Evolutionary conservation across 2,329 filamentous ascomycete genomes (phyloP).

Genomic region (Amphichorda felina): DNA sequence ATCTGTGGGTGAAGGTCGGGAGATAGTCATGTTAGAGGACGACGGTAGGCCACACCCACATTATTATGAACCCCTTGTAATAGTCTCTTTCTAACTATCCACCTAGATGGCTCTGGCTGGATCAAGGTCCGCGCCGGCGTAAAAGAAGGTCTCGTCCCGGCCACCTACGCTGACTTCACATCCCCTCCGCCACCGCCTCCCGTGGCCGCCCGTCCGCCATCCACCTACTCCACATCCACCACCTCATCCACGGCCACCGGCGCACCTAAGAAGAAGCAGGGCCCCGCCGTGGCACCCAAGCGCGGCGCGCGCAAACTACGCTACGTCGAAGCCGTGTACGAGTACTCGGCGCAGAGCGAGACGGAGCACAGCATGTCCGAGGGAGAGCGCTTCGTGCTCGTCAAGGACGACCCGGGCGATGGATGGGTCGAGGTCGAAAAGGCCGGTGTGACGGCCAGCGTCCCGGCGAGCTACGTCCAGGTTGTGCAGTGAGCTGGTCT

Average conservation of each 20-base stretch:
- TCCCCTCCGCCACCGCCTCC: slow-evolving; percentile 10
- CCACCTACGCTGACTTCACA: slow-evolving; percentile 43
- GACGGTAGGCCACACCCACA: slow-evolving; percentile 55
- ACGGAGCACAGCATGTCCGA: slow-evolving; percentile 83
- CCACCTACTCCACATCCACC: slow-evolving; percentile 63
- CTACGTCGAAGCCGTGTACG: slow-evolving; percentile 88
- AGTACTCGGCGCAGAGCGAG: slow-evolving; percentile 77
- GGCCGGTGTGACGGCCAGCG: slow-evolving; percentile 73
- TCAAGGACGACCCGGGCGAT: slow-evolving; percentile 80
- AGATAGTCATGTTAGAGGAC: slow-evolving; percentile 68
- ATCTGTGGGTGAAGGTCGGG: slow-evolving; percentile 64
- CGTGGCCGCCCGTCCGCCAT: slow-evolving; percentile 48
- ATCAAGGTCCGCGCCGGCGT: slow-evolving; percentile 66
- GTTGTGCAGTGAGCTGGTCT: slow-evolving; percentile 30
- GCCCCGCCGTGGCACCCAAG: slow-evolving; percentile 80
- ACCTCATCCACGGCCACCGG: slow-evolving; percentile 19
- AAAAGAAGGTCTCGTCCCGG: slow-evolving; percentile 76
- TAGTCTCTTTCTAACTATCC: not conserved
- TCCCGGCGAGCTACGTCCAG: slow-evolving; percentile 89
- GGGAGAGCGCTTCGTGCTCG: slow-evolving; percentile 83
- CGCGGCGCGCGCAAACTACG: slow-evolving; percentile 87
- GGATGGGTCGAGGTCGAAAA: slow-evolving; percentile 97
- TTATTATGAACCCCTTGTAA: not conserved
- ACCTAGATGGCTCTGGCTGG: slow-evolving; percentile 91
- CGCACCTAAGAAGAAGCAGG: slow-evolving; percentile 61